Conservation (phyloP, 2,329 filamentous ascomycete species). For the Fusarium keratoplasticum region DNA sequence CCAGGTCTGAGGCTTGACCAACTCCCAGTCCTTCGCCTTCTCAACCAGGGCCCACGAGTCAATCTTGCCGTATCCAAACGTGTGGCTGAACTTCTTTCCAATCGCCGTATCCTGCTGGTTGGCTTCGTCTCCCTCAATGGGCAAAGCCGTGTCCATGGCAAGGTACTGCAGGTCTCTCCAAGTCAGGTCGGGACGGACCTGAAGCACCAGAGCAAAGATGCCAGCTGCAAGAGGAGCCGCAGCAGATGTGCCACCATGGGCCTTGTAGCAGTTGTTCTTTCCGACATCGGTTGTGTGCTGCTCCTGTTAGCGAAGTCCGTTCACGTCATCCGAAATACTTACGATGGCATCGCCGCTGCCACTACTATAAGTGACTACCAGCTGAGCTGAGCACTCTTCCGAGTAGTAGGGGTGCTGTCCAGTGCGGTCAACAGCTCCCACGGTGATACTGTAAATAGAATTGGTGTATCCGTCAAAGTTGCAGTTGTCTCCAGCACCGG, state of each 20-base stretch:
- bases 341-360: conserved; percentile 84
- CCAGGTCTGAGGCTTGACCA: conserved; percentile 96
- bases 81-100: conserved; percentile 91
- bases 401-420: conserved; percentile 96
- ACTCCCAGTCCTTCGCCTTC: conserved; percentile 83
- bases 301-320: no score
- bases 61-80: conserved; percentile 95
- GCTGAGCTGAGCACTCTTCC: conserved; percentile 92
- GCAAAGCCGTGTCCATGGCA: conserved; percentile 84
- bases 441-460: conserved; percentile 98
- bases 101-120: conserved; percentile 86
- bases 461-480: conserved; percentile 99
- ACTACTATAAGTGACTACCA: conserved; percentile 97
- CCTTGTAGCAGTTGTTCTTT: conserved; percentile 78
- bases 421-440: conserved; percentile 89
- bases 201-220: conserved; percentile 88
- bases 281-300: conserved; percentile 94
- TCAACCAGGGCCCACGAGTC: conserved; percentile 90
- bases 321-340: no score
- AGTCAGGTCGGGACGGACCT: conserved; percentile 84
- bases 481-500: conserved; percentile 89
- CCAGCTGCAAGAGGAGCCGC: conserved; percentile 93
- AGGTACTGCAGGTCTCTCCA: conserved; percentile 98
- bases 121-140: conserved; percentile 74
- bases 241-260: conserved; percentile 95